These are phyloP conservation scores for Histomonas meleagridis DNA, from an alignment of 208 protist genomes.

Conservation along the genomic window DNA sequence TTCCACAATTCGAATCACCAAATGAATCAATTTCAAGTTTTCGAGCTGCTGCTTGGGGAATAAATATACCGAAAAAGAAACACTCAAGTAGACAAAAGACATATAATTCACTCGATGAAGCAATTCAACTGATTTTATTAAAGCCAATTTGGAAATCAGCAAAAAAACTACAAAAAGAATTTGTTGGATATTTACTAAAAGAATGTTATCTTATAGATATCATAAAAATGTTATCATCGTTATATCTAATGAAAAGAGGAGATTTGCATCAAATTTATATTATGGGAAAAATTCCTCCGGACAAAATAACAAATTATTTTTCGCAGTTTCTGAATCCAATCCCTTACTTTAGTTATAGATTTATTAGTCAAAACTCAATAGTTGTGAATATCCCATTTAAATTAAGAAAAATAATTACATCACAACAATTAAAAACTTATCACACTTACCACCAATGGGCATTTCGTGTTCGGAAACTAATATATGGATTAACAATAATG, in stretches of 20 bases:
- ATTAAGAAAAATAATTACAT: neutral
- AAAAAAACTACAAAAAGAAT: neutral
- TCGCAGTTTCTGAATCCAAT: neutral
- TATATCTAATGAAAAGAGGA: constrained; percentile 29
- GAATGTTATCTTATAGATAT: neutral
- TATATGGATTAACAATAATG: neutral
- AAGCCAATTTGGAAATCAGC: neutral
- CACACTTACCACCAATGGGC: neutral
- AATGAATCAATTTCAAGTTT: constrained; percentile 1
- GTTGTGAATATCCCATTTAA: neutral
- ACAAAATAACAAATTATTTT: neutral
- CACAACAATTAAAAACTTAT: neutral
- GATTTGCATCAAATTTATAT: neutral
- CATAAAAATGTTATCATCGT: neutral
- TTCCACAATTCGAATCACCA: neutral
- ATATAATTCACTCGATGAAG: neutral
- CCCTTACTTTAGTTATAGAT: neutral
- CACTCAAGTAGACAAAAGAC: neutral
- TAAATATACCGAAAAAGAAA: neutral
- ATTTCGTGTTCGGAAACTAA: neutral
- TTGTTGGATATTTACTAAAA: neutral
- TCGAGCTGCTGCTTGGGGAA: neutral
- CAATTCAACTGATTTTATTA: neutral
- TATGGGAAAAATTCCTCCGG: neutral
- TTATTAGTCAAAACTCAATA: neutral